These are phyloP conservation scores for Ilyonectria sp. DNA, from an alignment of 2,329 filamentous ascomycete genomes.

Conservation along the genomic window DNA sequence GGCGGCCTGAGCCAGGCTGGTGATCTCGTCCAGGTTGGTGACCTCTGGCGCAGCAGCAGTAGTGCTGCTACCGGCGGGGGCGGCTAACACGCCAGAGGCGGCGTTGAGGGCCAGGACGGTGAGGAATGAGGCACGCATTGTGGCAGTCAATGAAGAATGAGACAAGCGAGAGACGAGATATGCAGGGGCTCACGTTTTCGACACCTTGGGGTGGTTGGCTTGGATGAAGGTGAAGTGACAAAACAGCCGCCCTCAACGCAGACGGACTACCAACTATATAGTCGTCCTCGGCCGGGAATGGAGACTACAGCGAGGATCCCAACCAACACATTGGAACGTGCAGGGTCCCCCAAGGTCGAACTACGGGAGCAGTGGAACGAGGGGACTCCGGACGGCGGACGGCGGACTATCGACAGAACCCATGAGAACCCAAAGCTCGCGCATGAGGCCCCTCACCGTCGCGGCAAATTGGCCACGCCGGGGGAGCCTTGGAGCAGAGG, in stretches of 20 bases:
- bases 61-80: slow-evolving; percentile 33
- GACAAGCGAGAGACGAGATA: slow-evolving; percentile 13
- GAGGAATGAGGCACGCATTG: slow-evolving; percentile 42
- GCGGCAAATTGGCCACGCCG: neutral
- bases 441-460: slow-evolving; percentile 5
- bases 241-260: neutral
- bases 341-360: neutral
- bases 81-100: slow-evolving; percentile 39
- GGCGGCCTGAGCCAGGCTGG: slow-evolving; percentile 42
- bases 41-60: slow-evolving; percentile 36
- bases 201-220: slow-evolving; percentile 23
- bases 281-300: neutral
- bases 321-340: neutral
- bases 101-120: slow-evolving; percentile 43
- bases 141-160: slow-evolving; percentile 25
- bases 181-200: slow-evolving; percentile 32
- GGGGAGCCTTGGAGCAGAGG: neutral
- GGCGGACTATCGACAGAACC: neutral
- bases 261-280: slow-evolving; percentile 28
- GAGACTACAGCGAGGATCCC: neutral
- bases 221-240: slow-evolving; percentile 22
- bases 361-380: neutral
- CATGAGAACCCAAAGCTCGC: neutral
- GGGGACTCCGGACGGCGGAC: neutral
- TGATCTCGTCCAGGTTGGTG: slow-evolving; percentile 39